These are phyloP conservation scores for Umbilicus rupestris DNA, from an alignment of 164 flowering plant genomes.

Conservation along the genomic window DNA sequence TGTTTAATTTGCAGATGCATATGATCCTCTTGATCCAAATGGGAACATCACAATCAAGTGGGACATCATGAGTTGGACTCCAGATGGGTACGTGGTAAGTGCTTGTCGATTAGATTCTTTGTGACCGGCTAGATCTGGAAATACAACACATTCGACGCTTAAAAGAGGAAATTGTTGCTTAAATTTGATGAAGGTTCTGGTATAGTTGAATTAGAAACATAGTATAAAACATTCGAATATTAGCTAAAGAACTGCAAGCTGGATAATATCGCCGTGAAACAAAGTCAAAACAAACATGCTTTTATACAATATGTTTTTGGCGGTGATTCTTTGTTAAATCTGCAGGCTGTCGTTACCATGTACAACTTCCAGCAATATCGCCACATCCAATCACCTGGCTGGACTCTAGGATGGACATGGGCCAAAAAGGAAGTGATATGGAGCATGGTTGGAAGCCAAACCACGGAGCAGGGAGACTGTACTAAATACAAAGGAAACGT, in stretches of 20 bases:
- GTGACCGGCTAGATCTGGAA: too few species aligned
- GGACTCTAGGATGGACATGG: conserved; percentile 34
- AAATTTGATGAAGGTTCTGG: background rate
- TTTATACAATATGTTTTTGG: too few species aligned
- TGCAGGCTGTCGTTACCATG: conserved; percentile 30
- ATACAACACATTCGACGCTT: too few species aligned
- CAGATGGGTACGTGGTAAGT: conserved; percentile 10
- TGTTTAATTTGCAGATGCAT: conserved; percentile 4
- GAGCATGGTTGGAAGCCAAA: conserved; percentile 31
- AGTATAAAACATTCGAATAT: background rate
- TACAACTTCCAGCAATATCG: conserved; percentile 32
- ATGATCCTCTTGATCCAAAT: conserved; percentile 12
- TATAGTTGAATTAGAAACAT: background rate
- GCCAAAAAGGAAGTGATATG: conserved; percentile 39
- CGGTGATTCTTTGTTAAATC: background rate
- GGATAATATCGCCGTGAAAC: background rate
- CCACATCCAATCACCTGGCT: conserved; percentile 28
- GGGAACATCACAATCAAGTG: conserved; percentile 11
- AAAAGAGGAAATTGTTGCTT: too few species aligned
- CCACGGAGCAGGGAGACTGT: conserved; percentile 37
- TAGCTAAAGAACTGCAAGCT: too few species aligned
- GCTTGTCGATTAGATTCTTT: background rate
- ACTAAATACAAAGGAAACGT: conserved; percentile 28
- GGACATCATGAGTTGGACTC: conserved; percentile 12
- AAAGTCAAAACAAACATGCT: background rate